Evolutionary conservation across 1,284 basidiomycete species (phyloP).

Genomic region (Vanrija sp.): DNA sequence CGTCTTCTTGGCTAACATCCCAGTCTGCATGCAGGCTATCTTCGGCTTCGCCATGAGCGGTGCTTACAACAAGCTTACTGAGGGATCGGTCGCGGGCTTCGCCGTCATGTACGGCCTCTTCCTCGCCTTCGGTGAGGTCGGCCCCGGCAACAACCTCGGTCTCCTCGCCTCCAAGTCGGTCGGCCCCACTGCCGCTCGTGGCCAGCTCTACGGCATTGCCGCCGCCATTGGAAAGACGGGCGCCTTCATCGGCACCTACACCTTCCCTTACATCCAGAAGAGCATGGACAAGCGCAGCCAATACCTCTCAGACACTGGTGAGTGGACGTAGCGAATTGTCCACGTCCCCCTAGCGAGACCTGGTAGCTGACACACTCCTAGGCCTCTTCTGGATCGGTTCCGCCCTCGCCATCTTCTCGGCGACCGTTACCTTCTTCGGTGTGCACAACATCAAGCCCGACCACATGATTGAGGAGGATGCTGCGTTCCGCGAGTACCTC

Average conservation of each 20-base stretch:
- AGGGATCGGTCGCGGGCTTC: slow-evolving; percentile 62
- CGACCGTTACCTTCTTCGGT: slow-evolving; percentile 68
- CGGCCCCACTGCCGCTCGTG: slow-evolving; percentile 76
- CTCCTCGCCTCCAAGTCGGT: slow-evolving; percentile 69
- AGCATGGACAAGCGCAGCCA: slow-evolving; percentile 15
- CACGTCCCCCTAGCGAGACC: too few relatives aligned
- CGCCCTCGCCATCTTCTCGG: slow-evolving; percentile 72
- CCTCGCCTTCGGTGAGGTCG: slow-evolving; percentile 63
- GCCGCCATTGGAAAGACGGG: slow-evolving; percentile 75
- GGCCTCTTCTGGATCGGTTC: slow-evolving; percentile 40
- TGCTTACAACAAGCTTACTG: slow-evolving; percentile 54
- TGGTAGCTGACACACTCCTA: slow-evolving; percentile 27
- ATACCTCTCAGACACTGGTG: slow-evolving; percentile 42
- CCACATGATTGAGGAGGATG: slow-evolving; percentile 74
- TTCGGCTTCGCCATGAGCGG: slow-evolving; percentile 85
- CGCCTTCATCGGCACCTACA: slow-evolving; percentile 74
- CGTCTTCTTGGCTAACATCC: slow-evolving; percentile 33
- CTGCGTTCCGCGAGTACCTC: slow-evolving; percentile 70
- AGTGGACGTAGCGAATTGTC: slow-evolving; percentile 7
- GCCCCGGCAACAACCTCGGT: slow-evolving; percentile 73
- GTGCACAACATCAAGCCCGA: slow-evolving; percentile 72
- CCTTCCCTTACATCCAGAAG: slow-evolving; percentile 59
- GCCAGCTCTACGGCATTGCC: slow-evolving; percentile 76
- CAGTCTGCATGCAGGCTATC: slow-evolving; percentile 65
- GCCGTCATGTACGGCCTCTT: slow-evolving; percentile 86